Conservation (phyloP, 2,329 filamentous ascomycete species). For the Trichoderma lentiforme region DNA sequence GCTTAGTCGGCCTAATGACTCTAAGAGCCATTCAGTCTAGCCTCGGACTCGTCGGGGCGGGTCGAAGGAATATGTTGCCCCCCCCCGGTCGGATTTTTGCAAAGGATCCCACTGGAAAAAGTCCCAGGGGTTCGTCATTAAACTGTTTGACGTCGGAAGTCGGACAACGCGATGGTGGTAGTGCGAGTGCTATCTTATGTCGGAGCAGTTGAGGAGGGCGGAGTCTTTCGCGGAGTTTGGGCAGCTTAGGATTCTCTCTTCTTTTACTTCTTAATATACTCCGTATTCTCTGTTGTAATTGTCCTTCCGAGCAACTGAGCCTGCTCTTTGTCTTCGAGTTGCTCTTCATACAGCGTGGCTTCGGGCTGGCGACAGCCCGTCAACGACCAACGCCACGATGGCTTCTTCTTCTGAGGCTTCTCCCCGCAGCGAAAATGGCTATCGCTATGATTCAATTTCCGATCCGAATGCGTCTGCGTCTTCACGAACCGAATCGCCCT, state of each 20-base stretch:
- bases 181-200: not conserved
- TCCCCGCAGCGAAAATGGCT: constrained; percentile 12
- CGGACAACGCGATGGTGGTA: not conserved
- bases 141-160: not conserved
- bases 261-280: not conserved
- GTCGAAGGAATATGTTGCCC: not conserved
- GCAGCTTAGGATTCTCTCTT: not conserved
- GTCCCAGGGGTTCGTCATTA: not conserved
- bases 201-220: not conserved
- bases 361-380: not conserved
- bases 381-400: not conserved
- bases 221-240: constrained; percentile 4
- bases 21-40: not conserved
- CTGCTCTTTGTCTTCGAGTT: not conserved
- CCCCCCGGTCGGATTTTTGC: not conserved
- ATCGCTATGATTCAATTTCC: constrained; percentile 20
- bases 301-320: not conserved
- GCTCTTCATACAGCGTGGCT: not conserved
- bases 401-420: not conserved
- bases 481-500: not conserved
- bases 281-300: not conserved
- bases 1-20: not conserved
- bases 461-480: not conserved
- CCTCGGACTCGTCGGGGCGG: not conserved
- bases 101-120: not conserved